Evolutionary conservation across 768 basidiomycete genomes (phyloP).

Genomic region (Crucibulum laeve): DNA sequence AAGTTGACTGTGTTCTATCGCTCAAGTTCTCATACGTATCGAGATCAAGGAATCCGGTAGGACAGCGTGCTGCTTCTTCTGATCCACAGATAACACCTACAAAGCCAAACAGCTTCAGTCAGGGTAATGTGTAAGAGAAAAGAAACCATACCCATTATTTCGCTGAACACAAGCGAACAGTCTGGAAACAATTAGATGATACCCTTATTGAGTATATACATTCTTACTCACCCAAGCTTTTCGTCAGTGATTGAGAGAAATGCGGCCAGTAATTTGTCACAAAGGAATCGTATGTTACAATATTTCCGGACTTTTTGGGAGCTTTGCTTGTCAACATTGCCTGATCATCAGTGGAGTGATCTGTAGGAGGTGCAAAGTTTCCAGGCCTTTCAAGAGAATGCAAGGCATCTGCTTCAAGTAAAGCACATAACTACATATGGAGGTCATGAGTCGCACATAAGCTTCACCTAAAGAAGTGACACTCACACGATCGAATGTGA

Average conservation of each 20-base stretch:
- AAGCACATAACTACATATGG: slow-evolving; percentile 35
- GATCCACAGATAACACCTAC: slow-evolving; percentile 69
- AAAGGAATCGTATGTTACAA: slow-evolving; percentile 46
- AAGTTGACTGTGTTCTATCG: slow-evolving; percentile 47
- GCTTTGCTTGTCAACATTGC: slow-evolving; percentile 4
- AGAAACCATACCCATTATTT: slow-evolving; percentile 51
- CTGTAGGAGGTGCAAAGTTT: not conserved
- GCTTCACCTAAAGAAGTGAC: not conserved
- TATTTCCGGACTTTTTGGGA: slow-evolving; percentile 8
- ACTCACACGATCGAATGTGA: slow-evolving; percentile 59
- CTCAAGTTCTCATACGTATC: slow-evolving; percentile 44
- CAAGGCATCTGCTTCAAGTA: slow-evolving; percentile 48
- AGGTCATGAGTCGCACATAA: not conserved
- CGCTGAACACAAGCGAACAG: slow-evolving; percentile 57
- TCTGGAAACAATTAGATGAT: slow-evolving; percentile 35
- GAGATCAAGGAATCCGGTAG: slow-evolving; percentile 35
- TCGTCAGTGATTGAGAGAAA: slow-evolving; percentile 45
- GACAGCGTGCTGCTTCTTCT: slow-evolving; percentile 37
- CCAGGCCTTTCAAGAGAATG: no score
- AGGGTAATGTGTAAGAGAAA: not conserved
- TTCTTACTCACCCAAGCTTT: slow-evolving; percentile 41
- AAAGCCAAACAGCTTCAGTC: not conserved
- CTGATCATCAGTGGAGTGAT: not conserved
- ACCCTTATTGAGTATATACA: not conserved
- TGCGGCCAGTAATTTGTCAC: slow-evolving; percentile 53